Base-by-base conservation (phyloP, 352 stramenopile species). In the Globisporangium splendens region DNA sequence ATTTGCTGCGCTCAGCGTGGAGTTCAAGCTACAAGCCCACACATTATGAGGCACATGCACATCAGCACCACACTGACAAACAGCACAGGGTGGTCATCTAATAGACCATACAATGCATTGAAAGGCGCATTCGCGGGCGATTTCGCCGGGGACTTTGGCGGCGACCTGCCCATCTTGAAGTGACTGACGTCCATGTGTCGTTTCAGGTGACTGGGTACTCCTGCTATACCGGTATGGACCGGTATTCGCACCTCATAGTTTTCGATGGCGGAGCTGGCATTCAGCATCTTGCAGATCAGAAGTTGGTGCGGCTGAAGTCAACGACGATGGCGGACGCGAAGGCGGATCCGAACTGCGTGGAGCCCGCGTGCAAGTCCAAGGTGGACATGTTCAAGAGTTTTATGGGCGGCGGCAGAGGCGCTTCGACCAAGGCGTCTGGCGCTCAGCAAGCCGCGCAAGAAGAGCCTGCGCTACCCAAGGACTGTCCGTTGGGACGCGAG, bases 401-500 rank as follows among this genome's bases (percentile, higher is more conserved):
- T 50, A 67, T 92, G 60, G 75, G 79, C 28, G 75, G 79, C 22
- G 73, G 72, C 61, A 74, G 71, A 44, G 43, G 53, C n/a, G 20
- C 55, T 20, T 56, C 49, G 8, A 10, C 28, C 12, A 65, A 51
- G 38, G 41, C 35, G 0, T 18, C 39, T 44, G 43, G 41, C 55
- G 20, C 53, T 20, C 54, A 43, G 48, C 52, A 41, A 35, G 65
- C 20, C 28, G 54, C 24, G 62, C 65, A 54, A 38, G 63, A 66
- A 48, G 10, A 49, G 35, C 56, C 58, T 20, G 42, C 49, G 39
- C 41, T 61, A 20, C 64, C 68, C 15, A 53, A 73, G 0, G 86
- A 96, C 38, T 98, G 91, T 43, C 91, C 91, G 13, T 58, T 96
- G 13, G 74, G 84, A 46, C 79, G 88, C n/a, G 72, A 93, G 62